Base-by-base conservation (phyloP, 192 early-diverging fungal genomes). In the Entomortierella lignicola region DNA sequence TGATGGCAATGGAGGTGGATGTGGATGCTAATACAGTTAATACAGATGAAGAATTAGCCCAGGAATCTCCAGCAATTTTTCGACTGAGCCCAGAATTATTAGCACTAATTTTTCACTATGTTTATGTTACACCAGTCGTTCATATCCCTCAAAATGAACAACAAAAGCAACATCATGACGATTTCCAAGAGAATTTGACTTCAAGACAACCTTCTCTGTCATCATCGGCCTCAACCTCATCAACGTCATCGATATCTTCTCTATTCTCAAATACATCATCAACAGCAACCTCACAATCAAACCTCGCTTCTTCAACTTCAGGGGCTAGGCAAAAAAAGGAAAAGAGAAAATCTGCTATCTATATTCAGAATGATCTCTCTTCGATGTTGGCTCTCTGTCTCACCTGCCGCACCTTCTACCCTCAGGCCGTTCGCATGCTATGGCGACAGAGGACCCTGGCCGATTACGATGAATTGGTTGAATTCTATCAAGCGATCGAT, bases 111-210 rank as follows among this genome's bases (percentile, higher is more conserved):
- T 79, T 79, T 50, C 63, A 79, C 51, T 79, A 69, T 55, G 75
- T 79, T 63, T 79, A 79, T 58, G 75, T 79, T 34, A 79, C 75
- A 65, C 75, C 75, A 21, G 63, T 79, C 1, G 75, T 79, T 18
- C 72, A 60, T 39, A 23, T 32, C 8, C 32, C 8, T 17, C 43
- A 30, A 13, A 42, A 48, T 37, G 56, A 47, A 32, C 21, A 47
- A 37, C 31, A 56, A 30, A 29, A 57, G 23, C 4, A 47, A 20
- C 11, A 27, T 12, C 64, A 29, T 37, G 13, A 26, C 5, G 23
- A 47, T 29, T 39, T 41, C 23, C 34, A 60, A 44, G 66, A 55
- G 66, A 44, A 52, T n/a, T 34, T 34, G 66, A 37, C 55, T 59
- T 68, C 66, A 59, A 68, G 56, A 21, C 66, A 21, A 23, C 29